These are phyloP conservation scores for Curvularia spicifera DNA, from an alignment of 2,329 filamentous ascomycete species.

Conservation along the genomic window DNA sequence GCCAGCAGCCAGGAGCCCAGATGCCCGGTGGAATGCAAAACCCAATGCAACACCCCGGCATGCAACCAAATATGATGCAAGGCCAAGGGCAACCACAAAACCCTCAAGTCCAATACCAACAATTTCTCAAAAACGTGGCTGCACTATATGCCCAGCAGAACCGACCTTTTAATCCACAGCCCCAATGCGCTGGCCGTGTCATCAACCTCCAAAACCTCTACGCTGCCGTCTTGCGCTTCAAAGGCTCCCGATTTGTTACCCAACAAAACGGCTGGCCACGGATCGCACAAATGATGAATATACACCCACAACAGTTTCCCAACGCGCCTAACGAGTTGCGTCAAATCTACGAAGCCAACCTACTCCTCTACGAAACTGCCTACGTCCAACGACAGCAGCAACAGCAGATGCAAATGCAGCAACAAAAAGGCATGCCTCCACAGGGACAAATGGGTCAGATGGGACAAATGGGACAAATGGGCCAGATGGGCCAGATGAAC, in stretches of 20 bases:
- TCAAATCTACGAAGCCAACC: conserved; percentile 75
- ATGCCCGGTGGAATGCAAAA: conserved; percentile 44
- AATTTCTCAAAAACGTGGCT: conserved; percentile 71
- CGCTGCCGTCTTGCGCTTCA: conserved; percentile 74
- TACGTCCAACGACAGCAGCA: conserved; percentile 63
- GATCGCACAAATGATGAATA: conserved; percentile 64
- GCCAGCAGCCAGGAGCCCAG: conserved; percentile 47
- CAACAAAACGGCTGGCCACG: conserved; percentile 74
- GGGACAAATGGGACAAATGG: conserved; percentile 15
- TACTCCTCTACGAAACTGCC: conserved; percentile 77
- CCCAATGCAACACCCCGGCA: conserved; percentile 35
- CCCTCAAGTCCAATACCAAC: conserved; percentile 32
- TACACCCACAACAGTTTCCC: conserved; percentile 56
- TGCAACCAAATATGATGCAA: conserved; percentile 43
- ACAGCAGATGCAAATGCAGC: conserved; percentile 30
- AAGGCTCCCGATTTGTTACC: conserved; percentile 77
- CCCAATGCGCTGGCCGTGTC: conserved; percentile 73
- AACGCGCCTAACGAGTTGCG: conserved; percentile 72
- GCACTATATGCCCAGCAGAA: conserved; percentile 78
- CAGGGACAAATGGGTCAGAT: conserved; percentile 33
- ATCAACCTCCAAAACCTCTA: conserved; percentile 81
- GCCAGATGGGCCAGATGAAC: conserved; percentile 14
- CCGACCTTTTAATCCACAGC: conserved; percentile 75
- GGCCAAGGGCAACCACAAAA: conserved; percentile 27
- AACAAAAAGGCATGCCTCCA: conserved; percentile 43